Evolutionary conservation across 768 basidiomycete species (phyloP).

Genomic region (Trametes sanguinea): DNA sequence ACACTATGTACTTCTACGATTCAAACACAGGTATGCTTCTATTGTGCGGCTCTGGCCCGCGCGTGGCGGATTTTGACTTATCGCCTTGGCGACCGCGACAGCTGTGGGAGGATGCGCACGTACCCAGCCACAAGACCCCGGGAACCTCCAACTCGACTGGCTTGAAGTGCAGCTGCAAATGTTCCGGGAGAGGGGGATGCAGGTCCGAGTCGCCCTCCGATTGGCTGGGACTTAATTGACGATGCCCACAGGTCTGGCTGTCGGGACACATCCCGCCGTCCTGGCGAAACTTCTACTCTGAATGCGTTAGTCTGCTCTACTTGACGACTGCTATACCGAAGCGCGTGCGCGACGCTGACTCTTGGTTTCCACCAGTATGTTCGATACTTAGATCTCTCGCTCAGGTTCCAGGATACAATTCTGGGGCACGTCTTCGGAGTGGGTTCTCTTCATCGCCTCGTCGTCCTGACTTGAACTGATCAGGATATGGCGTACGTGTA

Average conservation of each 20-base stretch:
- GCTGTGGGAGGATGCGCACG: slow-evolving; percentile 77
- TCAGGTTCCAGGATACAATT: slow-evolving; percentile 86
- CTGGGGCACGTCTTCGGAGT: slow-evolving; percentile 85
- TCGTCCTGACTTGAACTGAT: slow-evolving; percentile 22
- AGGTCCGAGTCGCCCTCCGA: slow-evolving; percentile 46
- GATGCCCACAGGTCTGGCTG: slow-evolving; percentile 45
- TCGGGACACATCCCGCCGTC: slow-evolving; percentile 86
- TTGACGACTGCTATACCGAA: slow-evolving; percentile 6
- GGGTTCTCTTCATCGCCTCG: slow-evolving; percentile 35
- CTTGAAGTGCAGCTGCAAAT: slow-evolving; percentile 77
- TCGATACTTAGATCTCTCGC: slow-evolving; percentile 71
- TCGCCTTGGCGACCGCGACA: slow-evolving; percentile 36
- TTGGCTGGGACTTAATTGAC: slow-evolving; percentile 22
- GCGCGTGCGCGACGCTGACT: slow-evolving; percentile 19
- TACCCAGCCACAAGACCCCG: slow-evolving; percentile 71
- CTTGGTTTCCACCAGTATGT: slow-evolving; percentile 45
- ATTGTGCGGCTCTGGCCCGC: neutral
- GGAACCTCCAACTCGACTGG: slow-evolving; percentile 88
- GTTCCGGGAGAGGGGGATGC: slow-evolving; percentile 71
- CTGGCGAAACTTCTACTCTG: slow-evolving; percentile 76
- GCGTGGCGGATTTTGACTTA: slow-evolving; percentile 21
- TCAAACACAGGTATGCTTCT: slow-evolving; percentile 71
- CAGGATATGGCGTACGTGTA: slow-evolving; percentile 29
- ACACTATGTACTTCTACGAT: slow-evolving; percentile 91
- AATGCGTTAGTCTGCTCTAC: slow-evolving; percentile 62